Conservation (phyloP, 306 rosid species). For the Oxytropis ochrocephala region DNA sequence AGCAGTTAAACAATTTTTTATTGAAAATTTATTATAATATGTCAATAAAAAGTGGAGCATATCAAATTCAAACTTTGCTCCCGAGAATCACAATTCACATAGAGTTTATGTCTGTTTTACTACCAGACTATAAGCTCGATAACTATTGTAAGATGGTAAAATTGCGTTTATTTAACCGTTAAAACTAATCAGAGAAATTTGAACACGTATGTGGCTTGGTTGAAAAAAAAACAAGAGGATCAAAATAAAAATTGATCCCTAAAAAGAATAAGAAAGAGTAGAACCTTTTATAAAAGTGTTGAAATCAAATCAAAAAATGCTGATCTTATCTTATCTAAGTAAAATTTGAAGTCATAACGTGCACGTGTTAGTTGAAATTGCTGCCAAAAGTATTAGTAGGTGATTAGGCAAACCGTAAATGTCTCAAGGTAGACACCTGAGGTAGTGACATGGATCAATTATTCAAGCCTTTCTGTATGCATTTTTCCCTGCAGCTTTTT, state of each 20-base stretch:
- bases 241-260: neutral
- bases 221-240: neutral
- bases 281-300: neutral
- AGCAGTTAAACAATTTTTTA: too few relatives aligned
- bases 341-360: neutral
- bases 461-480: conserved; percentile 16
- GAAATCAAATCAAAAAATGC: conserved; percentile 6
- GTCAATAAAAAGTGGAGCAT: too few relatives aligned
- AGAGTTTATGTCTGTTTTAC: too few relatives aligned
- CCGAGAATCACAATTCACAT: too few relatives aligned
- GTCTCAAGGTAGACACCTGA: conserved; percentile 22
- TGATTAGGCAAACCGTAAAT: conserved; percentile 1
- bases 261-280: neutral
- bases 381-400: neutral
- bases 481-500: conserved; percentile 13
- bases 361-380: neutral
- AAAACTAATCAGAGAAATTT: neutral
- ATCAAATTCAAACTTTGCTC: too few relatives aligned
- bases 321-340: too few relatives aligned
- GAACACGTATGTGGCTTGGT: neutral
- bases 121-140: too few relatives aligned
- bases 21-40: too few relatives aligned
- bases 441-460: conserved; percentile 31
- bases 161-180: neutral
- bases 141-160: too few relatives aligned